Evolutionary conservation across 768 basidiomycete genomes (phyloP), one percentile per base, ranked within the genome.

Genomic region (Ramaria sp.): DNA sequence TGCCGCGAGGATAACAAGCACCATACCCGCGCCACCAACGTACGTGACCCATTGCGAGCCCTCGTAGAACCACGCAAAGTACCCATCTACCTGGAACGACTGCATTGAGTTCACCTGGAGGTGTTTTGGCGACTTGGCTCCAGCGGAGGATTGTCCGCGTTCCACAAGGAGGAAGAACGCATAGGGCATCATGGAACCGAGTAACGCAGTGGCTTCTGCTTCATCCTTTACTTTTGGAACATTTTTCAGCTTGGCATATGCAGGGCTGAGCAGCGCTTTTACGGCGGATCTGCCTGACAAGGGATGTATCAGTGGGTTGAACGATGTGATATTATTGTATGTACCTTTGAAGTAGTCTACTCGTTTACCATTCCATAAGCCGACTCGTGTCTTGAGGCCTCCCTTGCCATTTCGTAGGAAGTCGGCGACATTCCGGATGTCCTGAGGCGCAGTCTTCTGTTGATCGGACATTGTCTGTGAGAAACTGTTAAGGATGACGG

Each of bases 291-390:
- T 93, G 65, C 96, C 95, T 98, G 63, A 17, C 49, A 20, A 37
- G 15, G 53, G 45, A 15, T 30, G 11, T 19, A 22, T 30, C n/a
- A 50, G 38, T 50, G 42, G 39, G 45, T 50, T 22, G 22, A 43
- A 27, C 42, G 22, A 43, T 51, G 38, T 57, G 37, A 56, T 24
- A 46, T 37, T 55, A 22, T 47, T 30, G 53, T 52, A 60, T 78
- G 63, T 52, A 93, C 95, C 96, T 76, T 93, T 99, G 78, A 98
- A 99, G 73, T 98, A 99, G 70, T 98, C 95, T 52, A 94, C 73
- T 37, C 95, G 84, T 71, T 95, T 96, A 22, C 95, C 95, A 63
- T 91, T 91, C 65, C 97, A 72, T 9, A 93, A 87, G 20, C 96
- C 96, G 10, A 87, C 84, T 61, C 91, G 79, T 54, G 85, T 79